Conservation (phyloP, 768 basidiomycete genomes). For the Russula earlei region DNA sequence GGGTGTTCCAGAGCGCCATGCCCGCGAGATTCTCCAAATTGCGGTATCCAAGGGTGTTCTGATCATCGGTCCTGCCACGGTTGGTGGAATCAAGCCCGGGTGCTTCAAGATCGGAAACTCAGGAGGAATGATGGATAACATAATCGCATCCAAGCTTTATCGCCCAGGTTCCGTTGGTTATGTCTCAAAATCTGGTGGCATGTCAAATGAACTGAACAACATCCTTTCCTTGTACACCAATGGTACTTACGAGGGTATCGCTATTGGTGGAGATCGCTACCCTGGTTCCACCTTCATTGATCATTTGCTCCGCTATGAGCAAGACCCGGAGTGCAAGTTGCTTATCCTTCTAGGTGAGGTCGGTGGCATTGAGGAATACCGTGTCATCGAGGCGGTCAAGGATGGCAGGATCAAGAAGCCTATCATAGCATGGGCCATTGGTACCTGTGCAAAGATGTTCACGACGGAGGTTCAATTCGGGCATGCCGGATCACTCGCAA, state of each 20-base stretch:
- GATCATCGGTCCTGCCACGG: slow-evolving; percentile 95
- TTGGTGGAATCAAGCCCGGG: slow-evolving; percentile 98
- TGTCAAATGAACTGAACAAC: slow-evolving; percentile 99
- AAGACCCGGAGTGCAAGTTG: slow-evolving; percentile 97
- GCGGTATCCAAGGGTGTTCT: slow-evolving; percentile 80
- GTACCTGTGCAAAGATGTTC: slow-evolving; percentile 99
- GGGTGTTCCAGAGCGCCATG: slow-evolving; percentile 97
- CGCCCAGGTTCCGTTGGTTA: slow-evolving; percentile 96
- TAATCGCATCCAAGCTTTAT: slow-evolving; percentile 97
- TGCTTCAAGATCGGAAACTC: slow-evolving; percentile 99
- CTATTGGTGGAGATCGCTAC: slow-evolving; percentile 99
- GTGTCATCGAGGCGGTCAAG: slow-evolving; percentile 97
- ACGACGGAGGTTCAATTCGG: slow-evolving; percentile 99
- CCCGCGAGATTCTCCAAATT: slow-evolving; percentile 87
- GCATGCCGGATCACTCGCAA: slow-evolving; percentile 96
- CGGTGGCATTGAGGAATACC: slow-evolving; percentile 98
- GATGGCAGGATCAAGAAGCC: slow-evolving; percentile 91
- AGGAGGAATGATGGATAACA: slow-evolving; percentile 99
- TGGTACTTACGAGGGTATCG: slow-evolving; percentile 99
- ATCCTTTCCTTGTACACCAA: slow-evolving; percentile 94
- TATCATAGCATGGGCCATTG: slow-evolving; percentile 99
- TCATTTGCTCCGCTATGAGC: slow-evolving; percentile 95
- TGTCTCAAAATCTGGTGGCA: slow-evolving; percentile 98
- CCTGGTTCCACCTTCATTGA: slow-evolving; percentile 98
- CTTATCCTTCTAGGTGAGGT: slow-evolving; percentile 98